Percentiles rank a stretch among this genome's conserved stretches.
Evolutionary conservation across 305 asterid genomes (phyloP).

Genomic region (Fraxinus baroniana): DNA sequence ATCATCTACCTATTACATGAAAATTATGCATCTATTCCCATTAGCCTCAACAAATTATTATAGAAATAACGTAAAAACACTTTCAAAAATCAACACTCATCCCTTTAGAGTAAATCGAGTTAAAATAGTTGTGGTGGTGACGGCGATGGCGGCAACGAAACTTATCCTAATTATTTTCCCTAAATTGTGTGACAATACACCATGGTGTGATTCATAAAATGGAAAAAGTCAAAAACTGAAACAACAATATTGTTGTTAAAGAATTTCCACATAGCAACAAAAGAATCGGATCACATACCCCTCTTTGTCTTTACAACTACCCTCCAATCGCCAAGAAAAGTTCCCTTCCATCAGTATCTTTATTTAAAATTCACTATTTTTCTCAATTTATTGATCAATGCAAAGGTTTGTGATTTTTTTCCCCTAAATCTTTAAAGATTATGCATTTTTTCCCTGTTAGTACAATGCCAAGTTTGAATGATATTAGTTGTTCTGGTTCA

Average conservation of each 20-base stretch:
- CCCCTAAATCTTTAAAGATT: not conserved
- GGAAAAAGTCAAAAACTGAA: not conserved
- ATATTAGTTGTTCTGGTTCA: not conserved
- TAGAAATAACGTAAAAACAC: not conserved
- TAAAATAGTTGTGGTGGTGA: not conserved
- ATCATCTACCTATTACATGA: not conserved
- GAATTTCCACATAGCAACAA: conserved; percentile 11
- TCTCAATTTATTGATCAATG: not conserved
- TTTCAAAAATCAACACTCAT: not conserved
- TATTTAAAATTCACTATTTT: not conserved
- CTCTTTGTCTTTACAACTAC: not conserved
- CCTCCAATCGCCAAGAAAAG: not conserved
- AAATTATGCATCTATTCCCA: not conserved
- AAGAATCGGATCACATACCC: conserved; percentile 28
- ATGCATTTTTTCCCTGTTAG: not conserved
- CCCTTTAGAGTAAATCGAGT: not conserved
- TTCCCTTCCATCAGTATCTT: not conserved
- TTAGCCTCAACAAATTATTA: not conserved
- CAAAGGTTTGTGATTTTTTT: not conserved
- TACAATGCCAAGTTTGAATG: not conserved
- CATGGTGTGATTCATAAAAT: not conserved
- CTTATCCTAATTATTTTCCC: not conserved
- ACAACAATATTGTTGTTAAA: not conserved
- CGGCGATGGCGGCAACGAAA: not conserved
- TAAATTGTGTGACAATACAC: not conserved